A percentile compares a stretch with the other conserved stretches of the same genome.
phyloP scores from a whole-genome alignment of 2,329 filamentous ascomycete species.

The Coniochaeta hoffmannii region DNA sequence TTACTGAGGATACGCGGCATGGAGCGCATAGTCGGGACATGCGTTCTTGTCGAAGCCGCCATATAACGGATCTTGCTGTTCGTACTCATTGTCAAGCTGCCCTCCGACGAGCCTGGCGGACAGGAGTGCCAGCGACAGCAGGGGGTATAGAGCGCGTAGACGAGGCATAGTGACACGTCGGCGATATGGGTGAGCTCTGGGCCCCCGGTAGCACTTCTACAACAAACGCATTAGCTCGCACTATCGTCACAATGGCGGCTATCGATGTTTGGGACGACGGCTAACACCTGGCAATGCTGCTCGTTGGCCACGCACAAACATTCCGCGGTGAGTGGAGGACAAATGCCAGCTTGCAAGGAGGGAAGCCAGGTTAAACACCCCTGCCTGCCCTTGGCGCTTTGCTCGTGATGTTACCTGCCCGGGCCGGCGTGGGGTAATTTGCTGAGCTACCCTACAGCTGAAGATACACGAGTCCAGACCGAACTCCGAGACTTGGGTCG shows the following conservation, averaged over 20 bases:
- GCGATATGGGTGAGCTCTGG: neutral
- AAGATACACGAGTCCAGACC: no score
- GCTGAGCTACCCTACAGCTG: no score
- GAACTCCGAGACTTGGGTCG: no score
- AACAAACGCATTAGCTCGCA: neutral
- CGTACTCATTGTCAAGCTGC: conserved; percentile 5
- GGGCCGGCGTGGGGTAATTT: no score
- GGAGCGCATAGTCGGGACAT: conserved; percentile 59
- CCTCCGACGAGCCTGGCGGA: conserved; percentile 5
- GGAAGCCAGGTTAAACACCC: neutral
- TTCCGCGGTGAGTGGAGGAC: neutral
- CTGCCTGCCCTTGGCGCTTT: neutral
- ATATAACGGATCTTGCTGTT: conserved; percentile 21
- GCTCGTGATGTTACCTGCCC: neutral
- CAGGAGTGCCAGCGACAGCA: conserved; percentile 10
- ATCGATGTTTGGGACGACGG: neutral
- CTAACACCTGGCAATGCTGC: neutral
- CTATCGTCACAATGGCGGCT: neutral
- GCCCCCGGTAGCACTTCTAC: neutral
- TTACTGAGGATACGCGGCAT: conserved; percentile 52
- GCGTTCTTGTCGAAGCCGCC: conserved; percentile 29
- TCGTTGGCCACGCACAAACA: neutral
- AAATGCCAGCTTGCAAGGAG: neutral
- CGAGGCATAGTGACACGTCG: neutral
- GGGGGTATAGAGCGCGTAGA: conserved; percentile 4